Percentiles rank a stretch among this genome's conserved stretches.
These are phyloP conservation scores for Hydnum rufescens DNA, from an alignment of 768 basidiomycete genomes.

Conservation along the genomic window DNA sequence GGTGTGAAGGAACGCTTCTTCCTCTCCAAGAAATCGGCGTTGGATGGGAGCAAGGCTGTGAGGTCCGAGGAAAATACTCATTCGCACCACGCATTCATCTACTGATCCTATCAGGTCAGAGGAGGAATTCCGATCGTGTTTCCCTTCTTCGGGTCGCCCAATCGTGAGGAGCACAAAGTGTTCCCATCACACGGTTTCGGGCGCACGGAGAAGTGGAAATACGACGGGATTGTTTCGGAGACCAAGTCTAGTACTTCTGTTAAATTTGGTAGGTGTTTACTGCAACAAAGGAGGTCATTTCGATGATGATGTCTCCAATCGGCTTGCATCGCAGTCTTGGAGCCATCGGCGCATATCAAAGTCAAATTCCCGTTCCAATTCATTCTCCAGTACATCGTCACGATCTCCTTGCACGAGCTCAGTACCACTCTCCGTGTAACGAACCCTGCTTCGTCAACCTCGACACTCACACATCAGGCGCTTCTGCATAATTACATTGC, in stretches of 20 bases:
- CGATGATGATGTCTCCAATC: background rate
- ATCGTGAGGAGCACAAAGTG: conserved; percentile 38
- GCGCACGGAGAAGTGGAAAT: conserved; percentile 53
- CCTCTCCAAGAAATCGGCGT: conserved; percentile 53
- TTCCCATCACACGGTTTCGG: conserved; percentile 87
- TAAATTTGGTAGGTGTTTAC: conserved; percentile 37
- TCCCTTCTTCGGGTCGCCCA: conserved; percentile 76
- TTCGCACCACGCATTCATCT: conserved; percentile 23
- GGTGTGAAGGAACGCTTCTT: conserved; percentile 50
- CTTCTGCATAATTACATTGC: conserved; percentile 78
- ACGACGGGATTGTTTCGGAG: conserved; percentile 42
- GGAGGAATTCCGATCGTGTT: conserved; percentile 40
- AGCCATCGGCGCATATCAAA: conserved; percentile 37
- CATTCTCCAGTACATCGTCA: conserved; percentile 62
- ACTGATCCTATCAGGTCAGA: conserved; percentile 16
- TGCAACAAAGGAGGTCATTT: background rate
- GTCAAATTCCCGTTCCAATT: conserved; percentile 44
- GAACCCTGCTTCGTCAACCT: conserved; percentile 35
- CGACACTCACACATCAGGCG: conserved; percentile 67
- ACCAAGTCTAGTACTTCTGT: conserved; percentile 55
- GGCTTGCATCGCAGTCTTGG: conserved; percentile 29
- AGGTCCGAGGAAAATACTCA: conserved; percentile 18
- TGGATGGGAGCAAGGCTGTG: conserved; percentile 67
- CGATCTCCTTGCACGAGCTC: conserved; percentile 51
- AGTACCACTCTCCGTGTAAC: conserved; percentile 63